Evolutionary conservation across 805 yeast genomes (phyloP), one percentile per base, ranked within the genome.

Genomic region (Cyberlindnera bimundalis): DNA sequence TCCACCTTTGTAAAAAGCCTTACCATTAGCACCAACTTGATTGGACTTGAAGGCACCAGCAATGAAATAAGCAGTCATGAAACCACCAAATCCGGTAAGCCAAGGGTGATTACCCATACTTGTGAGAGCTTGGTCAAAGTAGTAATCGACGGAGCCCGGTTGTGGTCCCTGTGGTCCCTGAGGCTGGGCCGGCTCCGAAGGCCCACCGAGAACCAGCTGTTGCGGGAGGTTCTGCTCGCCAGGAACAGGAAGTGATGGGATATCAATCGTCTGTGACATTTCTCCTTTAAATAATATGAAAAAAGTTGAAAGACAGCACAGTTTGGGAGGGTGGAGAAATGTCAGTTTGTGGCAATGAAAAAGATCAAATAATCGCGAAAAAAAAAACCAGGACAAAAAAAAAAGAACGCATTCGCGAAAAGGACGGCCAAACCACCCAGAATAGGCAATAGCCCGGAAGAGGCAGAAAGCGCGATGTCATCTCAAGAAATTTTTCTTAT

Each of bases 101-200:
- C 81, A 74, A 9, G 96, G 96, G 60, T 89, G 96, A 36, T 78
- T 74, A 6, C 85, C 77, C 75, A 80, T 70, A 62, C 79, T 75
- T 15, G 71, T 71, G 14, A 74, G 50, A 1, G 79, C 68, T 49
- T 71, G 68, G 59, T 84, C 85, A 51, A 84, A 81, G 57, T 81
- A 81, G 59, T 76, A 70, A 52, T 84, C 90, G 62, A 58, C 52
- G 7, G 67, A 60, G 11, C 54, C 47, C 42, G 56, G 58, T 30
- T 54, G 51, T 25, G 59, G 50, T 14, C 52, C 34, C 40, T 48
- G 55, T 42, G 49, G 41, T 40, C 46, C 46, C 37, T 45, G 50
- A 28, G 47, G 39, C 39, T 37, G 34, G 24, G 45, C 48, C 17
- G 46, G 48, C 17, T 21, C 17, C 5, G n/a, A n/a, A n/a, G 34